A percentile compares a stretch with the other conserved stretches of the same genome.
Conservation (phyloP, 1,284 basidiomycete species). For the Pseudozyma pruni region DNA sequence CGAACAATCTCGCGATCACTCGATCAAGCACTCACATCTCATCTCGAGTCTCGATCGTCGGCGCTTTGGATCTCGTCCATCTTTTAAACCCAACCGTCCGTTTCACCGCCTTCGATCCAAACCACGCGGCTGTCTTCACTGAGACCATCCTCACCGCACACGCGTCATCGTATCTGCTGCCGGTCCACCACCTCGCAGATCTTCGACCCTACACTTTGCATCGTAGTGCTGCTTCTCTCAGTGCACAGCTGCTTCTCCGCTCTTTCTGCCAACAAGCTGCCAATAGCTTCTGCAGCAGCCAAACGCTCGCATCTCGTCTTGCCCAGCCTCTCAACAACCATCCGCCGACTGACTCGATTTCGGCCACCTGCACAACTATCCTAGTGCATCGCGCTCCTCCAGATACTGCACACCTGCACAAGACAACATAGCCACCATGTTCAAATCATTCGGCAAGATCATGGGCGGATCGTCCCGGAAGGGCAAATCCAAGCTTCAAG, state of each 20-base stretch:
- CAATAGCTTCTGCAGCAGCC: too few species aligned
- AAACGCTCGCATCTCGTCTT: constrained; percentile 1
- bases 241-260: too few species aligned
- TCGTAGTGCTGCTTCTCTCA: too few species aligned
- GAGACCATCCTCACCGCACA: neutral
- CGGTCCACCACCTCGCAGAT: neutral
- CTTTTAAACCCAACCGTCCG: neutral
- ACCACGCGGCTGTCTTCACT: constrained; percentile 5
- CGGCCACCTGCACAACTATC: too few species aligned
- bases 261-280: too few species aligned
- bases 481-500: constrained; percentile 56
- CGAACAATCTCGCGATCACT: neutral
- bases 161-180: neutral
- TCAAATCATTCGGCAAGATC: constrained; percentile 64
- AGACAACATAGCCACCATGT: constrained; percentile 42
- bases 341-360: neutral
- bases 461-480: constrained; percentile 64
- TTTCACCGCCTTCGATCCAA: neutral
- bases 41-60: constrained; percentile 16
- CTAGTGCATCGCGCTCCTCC: neutral
- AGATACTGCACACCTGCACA: too few species aligned
- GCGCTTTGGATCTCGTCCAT: constrained; percentile 3
- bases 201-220: too few species aligned
- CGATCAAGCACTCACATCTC: constrained; percentile 5
- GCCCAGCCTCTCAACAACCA: neutral